Base-by-base conservation (phyloP, 140 eudicot genomes). In the Stevia rebaudiana region DNA sequence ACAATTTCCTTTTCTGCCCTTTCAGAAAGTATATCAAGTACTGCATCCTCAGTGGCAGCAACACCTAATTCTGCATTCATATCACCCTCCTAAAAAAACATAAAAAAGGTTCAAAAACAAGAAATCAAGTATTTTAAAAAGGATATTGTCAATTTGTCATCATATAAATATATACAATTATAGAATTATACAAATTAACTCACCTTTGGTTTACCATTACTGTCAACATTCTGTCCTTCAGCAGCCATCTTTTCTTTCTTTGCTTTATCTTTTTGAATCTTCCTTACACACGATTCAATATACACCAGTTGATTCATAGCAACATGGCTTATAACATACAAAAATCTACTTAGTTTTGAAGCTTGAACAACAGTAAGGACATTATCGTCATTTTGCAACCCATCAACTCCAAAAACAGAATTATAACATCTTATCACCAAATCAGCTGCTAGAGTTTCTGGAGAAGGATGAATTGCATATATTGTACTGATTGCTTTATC, bases 51-150 rank as follows among this genome's bases (percentile, higher is more conserved):
- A 42, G 98, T 81, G 39, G 86, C 92, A 66, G 90, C 94, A 70
- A 92, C 77, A 53, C 98, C 98, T 65, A 92, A 81, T 72, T 92
- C 98, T 10, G 94, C 95, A 70, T 78, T 92, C 60, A 92, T 92
- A 25, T 84, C 95, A 55, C 49, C 74, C 46, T 88, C 95, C 98
- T 92, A 79, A 49, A 80, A 12, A 23, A 74, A 55, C 3, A 51
- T 18, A 28, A 28, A 42, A 42, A 21, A 43, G 23, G 31, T 22
- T 64, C 3, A 39, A 74, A 68, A 44, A 41, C 63, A 49, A 54
- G 47, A 55, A 67, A 42, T 13, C 18, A 28, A 36, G 25, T 58
- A 56, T 42, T 17, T 18, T 35, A 33, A 17, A 37, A 22, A 63
- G 41, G 15, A 41, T 61, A 39, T 21, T 22, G 41, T 4, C 33